Base-by-base conservation (phyloP, 1,284 basidiomycete genomes). In the Cryptococcus sp. region DNA sequence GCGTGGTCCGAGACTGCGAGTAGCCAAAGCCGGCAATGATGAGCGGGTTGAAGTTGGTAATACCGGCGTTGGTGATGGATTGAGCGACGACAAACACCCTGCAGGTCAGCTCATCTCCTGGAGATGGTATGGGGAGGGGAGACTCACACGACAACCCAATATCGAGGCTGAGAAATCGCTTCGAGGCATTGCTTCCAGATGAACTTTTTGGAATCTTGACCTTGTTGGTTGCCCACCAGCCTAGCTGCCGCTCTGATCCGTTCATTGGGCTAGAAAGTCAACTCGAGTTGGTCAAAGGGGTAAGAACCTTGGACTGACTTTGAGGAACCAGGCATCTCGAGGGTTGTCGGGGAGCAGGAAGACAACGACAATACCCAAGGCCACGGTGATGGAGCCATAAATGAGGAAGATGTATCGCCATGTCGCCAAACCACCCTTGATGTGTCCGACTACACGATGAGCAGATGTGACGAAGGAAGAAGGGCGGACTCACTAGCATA, bases 101-200 rank as follows among this genome's bases (percentile, higher is more conserved):
- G 12, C 28, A 14, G 21, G 16, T 38, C 37, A 38, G 37, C 37
- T 10, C 19, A 11, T 19, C 18, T n/a, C 19, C 34, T n/a, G 16
- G 31, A 32, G 31, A 16, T 32, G 31, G 31, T 16, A 32, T 54
- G 24, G 45, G 51, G 83, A 46, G 0, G 37, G 32, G 4, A 37
- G 43, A 21, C 40, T 40, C 26, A 59, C 33, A 12, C 45, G 14
- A 33, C 52, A 36, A 44, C 43, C 28, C 33, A 44, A 28, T 44
- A 44, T 3, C 43, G 43, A 16, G 43, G 43, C 21, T 44, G 43
- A 11, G 10, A 10, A 28, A 44, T 22, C 6, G 43, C 43, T 22
- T 44, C 43, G 19, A 21, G 16, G 22, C 43, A 44, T 9, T 44
- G 43, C 28, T 35, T 44, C 23, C 22, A 44, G 18, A 26, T 22